Conservation (phyloP, 148 eudicot species). For the Silene conica region DNA sequence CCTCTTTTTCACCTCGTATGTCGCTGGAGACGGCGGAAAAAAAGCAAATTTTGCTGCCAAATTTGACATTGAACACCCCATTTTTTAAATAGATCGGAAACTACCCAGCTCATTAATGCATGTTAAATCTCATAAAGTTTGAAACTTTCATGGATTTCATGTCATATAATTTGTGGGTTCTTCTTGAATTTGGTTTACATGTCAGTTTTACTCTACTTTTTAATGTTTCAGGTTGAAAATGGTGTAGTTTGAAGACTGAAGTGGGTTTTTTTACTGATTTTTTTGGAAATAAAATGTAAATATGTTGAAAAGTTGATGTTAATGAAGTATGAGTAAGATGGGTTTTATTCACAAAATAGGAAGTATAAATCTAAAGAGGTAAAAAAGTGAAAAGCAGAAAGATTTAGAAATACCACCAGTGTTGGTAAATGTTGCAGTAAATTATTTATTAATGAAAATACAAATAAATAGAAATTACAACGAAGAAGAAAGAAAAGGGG, state of each 20-base stretch:
- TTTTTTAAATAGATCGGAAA: slow-evolving; percentile 11
- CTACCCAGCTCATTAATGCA: too few relatives aligned
- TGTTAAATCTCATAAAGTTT: slow-evolving; percentile 2
- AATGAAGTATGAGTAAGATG: slow-evolving; percentile 11
- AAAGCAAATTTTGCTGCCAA: slow-evolving; percentile 89
- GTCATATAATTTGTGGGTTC: neutral
- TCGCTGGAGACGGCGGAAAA: slow-evolving; percentile 87
- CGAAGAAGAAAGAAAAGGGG: neutral
- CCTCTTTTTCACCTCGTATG: slow-evolving; percentile 69
- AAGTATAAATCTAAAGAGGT: neutral
- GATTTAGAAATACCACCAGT: neutral
- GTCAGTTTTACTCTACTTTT: neutral
- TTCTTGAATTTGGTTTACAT: neutral
- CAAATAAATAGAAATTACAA: neutral
- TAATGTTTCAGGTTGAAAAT: too few relatives aligned
- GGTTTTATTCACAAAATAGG: slow-evolving; percentile 21
- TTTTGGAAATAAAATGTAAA: too few relatives aligned
- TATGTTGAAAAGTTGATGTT: neutral
- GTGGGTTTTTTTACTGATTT: neutral
- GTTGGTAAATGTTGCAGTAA: too few relatives aligned
- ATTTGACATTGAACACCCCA: slow-evolving; percentile 85
- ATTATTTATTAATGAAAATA: neutral
- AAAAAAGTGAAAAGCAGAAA: neutral
- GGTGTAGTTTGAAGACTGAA: neutral
- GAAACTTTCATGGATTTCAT: slow-evolving; percentile 6